Evolutionary conservation across 2,329 filamentous ascomycete genomes (phyloP), one percentile per base, ranked within the genome.

Genomic region (Eutypa lata): DNA sequence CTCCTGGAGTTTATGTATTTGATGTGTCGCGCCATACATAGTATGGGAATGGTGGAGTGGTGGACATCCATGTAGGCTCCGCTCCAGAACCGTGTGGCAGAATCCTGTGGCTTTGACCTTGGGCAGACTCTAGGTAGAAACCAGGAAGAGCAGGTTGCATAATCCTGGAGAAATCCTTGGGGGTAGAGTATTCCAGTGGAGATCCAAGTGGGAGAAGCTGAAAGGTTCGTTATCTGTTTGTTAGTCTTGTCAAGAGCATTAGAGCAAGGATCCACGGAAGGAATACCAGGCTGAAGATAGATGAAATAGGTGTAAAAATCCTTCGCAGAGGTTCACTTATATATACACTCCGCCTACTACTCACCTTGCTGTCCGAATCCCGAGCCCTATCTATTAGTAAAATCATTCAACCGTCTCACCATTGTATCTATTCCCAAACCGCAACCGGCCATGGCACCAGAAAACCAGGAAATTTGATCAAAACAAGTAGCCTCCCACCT

Each of bases 361-460:
- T 79, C 71, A 79, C 77, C 77, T 76, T 73, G 76, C 76, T 80
- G 76, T 77, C 77, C 75, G 68, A 75, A 74, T 67, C 64, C 67
- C 64, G 65, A 68, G 69, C 69, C 62, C 63, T 67, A 61, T 67
- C 62, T 67, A 65, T 67, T 65, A 66, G 67, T 64, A 64, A 61
- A 56, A 59, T 59, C 57, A 54, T 65, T 65, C 61, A 57, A 61
- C 54, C 58, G 57, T 61, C 61, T 66, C 64, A 61, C 62, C 63
- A 58, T 60, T 45, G 42, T 45, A 45, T 45, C 42, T 57, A 58
- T 63, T 31, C 58, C 57, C 62, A 58, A 60, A 64, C 56, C 61
- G 53, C 57, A 56, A 59, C 61, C 55, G 65, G 60, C 54, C 58
- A 59, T 61, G 64, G 61, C 61, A 60, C 57, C 58, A 59, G 58